A percentile compares a stretch with the other conserved stretches of the same genome.
These are phyloP conservation scores for Colletotrichum paranaense DNA, from an alignment of 2,329 filamentous ascomycete species.

Conservation along the genomic window DNA sequence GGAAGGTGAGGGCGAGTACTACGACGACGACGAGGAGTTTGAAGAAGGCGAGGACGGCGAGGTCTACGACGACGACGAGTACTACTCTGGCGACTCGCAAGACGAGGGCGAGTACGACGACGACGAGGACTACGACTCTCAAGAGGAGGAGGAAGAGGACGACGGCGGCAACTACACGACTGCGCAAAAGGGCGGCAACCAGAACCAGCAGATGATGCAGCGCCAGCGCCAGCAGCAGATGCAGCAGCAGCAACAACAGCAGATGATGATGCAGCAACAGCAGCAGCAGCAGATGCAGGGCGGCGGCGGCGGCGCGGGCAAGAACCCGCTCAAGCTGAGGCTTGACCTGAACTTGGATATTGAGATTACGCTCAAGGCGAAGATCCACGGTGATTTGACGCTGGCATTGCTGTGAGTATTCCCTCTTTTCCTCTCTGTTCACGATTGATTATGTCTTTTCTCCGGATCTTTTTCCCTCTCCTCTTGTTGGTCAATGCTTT, in stretches of 20 bases:
- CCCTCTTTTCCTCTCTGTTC: not conserved
- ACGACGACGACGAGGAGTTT: conserved; percentile 32
- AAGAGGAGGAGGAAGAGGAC: conserved; percentile 30
- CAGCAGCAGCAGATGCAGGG: conserved; percentile 41
- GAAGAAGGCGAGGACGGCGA: conserved; percentile 31
- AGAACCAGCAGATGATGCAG: conserved; percentile 12
- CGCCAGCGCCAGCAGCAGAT: conserved; percentile 29
- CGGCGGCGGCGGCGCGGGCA: conserved; percentile 38
- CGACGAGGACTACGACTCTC: conserved; percentile 37
- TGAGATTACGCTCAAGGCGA: conserved; percentile 87
- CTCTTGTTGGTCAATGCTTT: not conserved
- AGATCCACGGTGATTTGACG: conserved; percentile 86
- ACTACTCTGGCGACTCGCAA: conserved; percentile 35
- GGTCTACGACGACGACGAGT: conserved; percentile 34
- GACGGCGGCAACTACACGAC: conserved; percentile 32
- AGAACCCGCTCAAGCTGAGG: conserved; percentile 40
- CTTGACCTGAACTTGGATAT: conserved; percentile 79
- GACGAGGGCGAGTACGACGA: conserved; percentile 38
- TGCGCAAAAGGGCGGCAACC: not conserved
- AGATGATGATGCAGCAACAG: conserved; percentile 42
- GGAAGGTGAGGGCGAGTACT: conserved; percentile 25
- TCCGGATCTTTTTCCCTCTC: not conserved
- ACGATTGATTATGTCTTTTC: too few relatives aligned
- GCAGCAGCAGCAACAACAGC: conserved; percentile 38
- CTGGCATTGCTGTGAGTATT: conserved; percentile 74